phyloP scores from a whole-genome alignment of 768 basidiomycete species.

The Pluteus cervinus region DNA sequence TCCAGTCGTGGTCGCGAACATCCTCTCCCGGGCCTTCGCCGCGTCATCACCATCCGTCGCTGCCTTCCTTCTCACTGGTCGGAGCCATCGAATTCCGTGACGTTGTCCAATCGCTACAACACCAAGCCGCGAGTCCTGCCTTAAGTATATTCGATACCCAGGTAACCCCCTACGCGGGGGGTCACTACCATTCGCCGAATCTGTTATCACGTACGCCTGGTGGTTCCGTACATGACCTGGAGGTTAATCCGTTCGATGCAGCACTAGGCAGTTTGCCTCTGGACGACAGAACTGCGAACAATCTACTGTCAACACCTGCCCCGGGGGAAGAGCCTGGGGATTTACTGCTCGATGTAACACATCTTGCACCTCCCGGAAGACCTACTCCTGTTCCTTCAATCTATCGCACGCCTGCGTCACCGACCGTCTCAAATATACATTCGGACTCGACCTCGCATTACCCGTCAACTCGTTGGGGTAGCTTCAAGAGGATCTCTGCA shows the following conservation, averaged over 20 bases:
- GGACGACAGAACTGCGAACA: slow-evolving; percentile 36
- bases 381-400: slow-evolving; percentile 46
- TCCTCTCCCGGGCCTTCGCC: slow-evolving; percentile 48
- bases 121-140: slow-evolving; percentile 55
- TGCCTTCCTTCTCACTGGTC: slow-evolving; percentile 86
- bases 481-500: slow-evolving; percentile 27
- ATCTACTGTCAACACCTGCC: slow-evolving; percentile 16
- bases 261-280: slow-evolving; percentile 37
- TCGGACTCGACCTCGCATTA: slow-evolving; percentile 38
- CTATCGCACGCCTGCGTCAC: slow-evolving; percentile 49
- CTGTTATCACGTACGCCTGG: slow-evolving; percentile 10
- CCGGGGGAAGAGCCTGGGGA: slow-evolving; percentile 15
- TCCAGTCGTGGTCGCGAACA: slow-evolving; percentile 41
- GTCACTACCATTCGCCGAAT: slow-evolving; percentile 52
- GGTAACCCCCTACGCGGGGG: slow-evolving; percentile 65
- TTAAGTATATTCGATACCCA: slow-evolving; percentile 62
- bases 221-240: slow-evolving; percentile 14
- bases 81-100: slow-evolving; percentile 96
- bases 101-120: slow-evolving; percentile 75
- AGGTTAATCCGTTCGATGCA: slow-evolving; percentile 39
- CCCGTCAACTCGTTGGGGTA: slow-evolving; percentile 36
- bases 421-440: slow-evolving; percentile 30
- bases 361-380: slow-evolving; percentile 8
- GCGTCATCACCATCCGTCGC: slow-evolving; percentile 34
- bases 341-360: no score